Evolutionary conservation across 139 green algal species (phyloP), one percentile per base, ranked within the genome.

Genomic region (Tetradesmus obliquus): DNA sequence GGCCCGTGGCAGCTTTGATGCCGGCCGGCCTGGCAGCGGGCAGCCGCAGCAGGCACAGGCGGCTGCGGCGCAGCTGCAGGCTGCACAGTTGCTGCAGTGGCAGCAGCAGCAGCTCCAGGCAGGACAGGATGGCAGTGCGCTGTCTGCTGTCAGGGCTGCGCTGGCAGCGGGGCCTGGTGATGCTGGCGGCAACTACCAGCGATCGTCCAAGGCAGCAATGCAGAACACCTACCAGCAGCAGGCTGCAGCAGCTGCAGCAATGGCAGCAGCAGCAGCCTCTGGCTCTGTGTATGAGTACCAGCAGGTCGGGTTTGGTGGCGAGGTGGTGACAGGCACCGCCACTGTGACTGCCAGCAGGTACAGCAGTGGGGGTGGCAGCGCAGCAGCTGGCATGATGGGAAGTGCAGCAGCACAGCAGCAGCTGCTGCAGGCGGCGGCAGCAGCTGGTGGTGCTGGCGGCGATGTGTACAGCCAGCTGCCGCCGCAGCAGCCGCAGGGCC

Each of bases 251-350:
- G 20, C 72, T 53, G 79, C 79, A 4, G 12, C 45, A 57, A 17
- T 17, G 24, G 79, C 79, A n/a, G 79, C 79, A 7, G 32, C 62
- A 13, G 84, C 84, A 45, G 60, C 58, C 13, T 62, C 84, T 45
- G 84, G 84, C 62, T 69, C 32, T 51, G 84, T 89, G 13, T 89
- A 89, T 57, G 84, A 89, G 32, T 89, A 22, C 84, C 84, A 89
- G 60, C 84, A 89, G 45, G 84, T 89, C 51, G 84, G 84, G 17
- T 89, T 82, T 62, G 84, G 62, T 9, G 84, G 84, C 7, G 84
- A 89, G 84, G 72, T 4, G 3, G 84, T 89, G 3, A n/a, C 54
- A 1, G 84, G 84, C 15, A 89, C 84, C 1, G 84, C 53, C 4
- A 13, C 32, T 12, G 60, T 82, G 32, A 32, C 24, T 3, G 32